Base-by-base conservation (phyloP, 1,284 basidiomycete genomes). In the Heimioporus retisporus region DNA sequence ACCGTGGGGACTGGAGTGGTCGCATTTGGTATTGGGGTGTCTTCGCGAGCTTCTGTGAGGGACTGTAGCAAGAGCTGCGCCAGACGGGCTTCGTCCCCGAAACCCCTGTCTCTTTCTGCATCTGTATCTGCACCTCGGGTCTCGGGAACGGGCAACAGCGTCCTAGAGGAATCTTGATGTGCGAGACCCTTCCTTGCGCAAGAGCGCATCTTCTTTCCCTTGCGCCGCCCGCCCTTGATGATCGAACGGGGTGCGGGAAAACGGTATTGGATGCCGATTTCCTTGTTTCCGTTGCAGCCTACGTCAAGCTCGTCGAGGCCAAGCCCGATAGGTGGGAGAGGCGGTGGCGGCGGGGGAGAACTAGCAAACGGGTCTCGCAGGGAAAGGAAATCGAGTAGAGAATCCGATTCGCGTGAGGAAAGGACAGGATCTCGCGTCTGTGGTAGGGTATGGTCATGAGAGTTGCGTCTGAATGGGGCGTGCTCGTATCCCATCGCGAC, bases 291-390 rank as follows among this genome's bases (percentile, higher is more conserved):
- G 59, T 68, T 68, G 69, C 77, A 77, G 42, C 76, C 68, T 19
- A 72, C 73, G 50, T 77, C 75, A 14, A 74, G 66, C 55, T 80
- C 76, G 15, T 76, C 70, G 40, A 79, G 72, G 31, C 68, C 75
- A 31, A 80, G 69, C 18, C 68, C 72, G 2, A 71, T 18, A 15
- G 77, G 69, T 19, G 76, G 73, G 16, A 79, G 65, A 42, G 76
- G 79, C 2, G 77, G 79, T 8, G 72, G 79, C 16, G 67, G 75
- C 6, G 78, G 78, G 21, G 79, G 76, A 0, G 66, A 75, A 31
- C 79, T 80, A 21, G 76, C 76, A 3, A 77, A 77, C 19, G 76
- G 76, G 60, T 77, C 79, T 61, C 76, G 77, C 66, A 78, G 63
- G 19, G 78, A 80, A 64, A 80, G 77, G 55, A 80, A 78, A 64